A percentile compares a stretch with the other conserved stretches of the same genome.
Evolutionary conservation across 306 rosid genomes (phyloP).

Genomic region (Casuarina cunninghamiana): DNA sequence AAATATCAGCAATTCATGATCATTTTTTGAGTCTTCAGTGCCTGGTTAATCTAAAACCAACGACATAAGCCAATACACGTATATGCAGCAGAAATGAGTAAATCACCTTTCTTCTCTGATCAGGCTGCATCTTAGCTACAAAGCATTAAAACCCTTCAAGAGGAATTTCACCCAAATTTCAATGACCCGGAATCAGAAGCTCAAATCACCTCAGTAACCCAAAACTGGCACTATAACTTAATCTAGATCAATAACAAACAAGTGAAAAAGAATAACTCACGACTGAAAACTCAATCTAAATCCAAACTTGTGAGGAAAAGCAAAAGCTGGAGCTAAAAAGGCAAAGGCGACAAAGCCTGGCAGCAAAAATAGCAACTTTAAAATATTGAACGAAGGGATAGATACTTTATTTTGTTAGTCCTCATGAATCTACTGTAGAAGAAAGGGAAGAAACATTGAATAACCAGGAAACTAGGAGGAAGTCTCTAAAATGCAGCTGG

Average conservation of each 20-base stretch:
- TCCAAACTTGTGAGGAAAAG: conserved; percentile 8
- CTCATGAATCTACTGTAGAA: conserved; percentile 23
- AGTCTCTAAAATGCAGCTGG: conserved; percentile 56
- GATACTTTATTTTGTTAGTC: conserved; percentile 8
- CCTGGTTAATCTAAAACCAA: conserved; percentile 1
- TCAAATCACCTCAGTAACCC: conserved; percentile 29
- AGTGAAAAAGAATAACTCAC: conserved; percentile 31
- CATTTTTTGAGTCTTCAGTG: background rate
- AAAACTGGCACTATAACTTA: conserved; percentile 21
- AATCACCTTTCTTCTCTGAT: conserved; percentile 90
- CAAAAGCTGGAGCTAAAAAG: conserved; percentile 24
- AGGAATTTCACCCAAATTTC: conserved; percentile 29
- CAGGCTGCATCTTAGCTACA: conserved; percentile 68
- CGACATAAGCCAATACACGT: background rate
- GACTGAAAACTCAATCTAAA: conserved; percentile 22
- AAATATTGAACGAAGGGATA: conserved; percentile 22
- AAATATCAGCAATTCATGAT: background rate
- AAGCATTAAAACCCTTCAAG: conserved; percentile 44
- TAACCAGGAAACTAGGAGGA: conserved; percentile 30
- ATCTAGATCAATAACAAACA: conserved; percentile 32
- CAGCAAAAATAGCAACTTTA: conserved; percentile 25
- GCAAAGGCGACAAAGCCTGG: conserved; percentile 21
- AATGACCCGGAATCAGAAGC: conserved; percentile 38
- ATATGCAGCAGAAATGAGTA: conserved; percentile 9
- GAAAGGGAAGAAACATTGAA: conserved; percentile 10